A percentile compares a stretch with the other conserved stretches of the same genome.
phyloP scores from a whole-genome alignment of 129 eudicot genomes.

The Helianthus tuberosus region DNA sequence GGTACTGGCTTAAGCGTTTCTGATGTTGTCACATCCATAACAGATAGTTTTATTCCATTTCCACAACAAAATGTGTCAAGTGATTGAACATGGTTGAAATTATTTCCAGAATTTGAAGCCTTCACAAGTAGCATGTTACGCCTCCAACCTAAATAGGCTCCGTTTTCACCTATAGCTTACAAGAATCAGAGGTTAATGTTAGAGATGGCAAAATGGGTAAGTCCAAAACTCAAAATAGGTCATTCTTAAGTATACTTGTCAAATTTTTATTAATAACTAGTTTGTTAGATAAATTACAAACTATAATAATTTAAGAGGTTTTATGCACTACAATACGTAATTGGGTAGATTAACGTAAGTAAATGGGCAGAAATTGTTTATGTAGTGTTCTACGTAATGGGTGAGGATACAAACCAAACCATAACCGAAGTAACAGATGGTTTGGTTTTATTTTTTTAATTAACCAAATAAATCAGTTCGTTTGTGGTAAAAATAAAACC shows the following conservation, averaged over 20 bases:
- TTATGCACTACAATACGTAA: not conserved
- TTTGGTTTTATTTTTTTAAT: not conserved
- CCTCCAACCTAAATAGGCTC: conserved; percentile 88
- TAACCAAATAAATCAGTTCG: not conserved
- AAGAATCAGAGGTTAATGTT: not conserved
- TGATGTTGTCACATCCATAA: conserved; percentile 45
- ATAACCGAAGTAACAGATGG: not conserved
- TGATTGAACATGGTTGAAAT: conserved; percentile 69
- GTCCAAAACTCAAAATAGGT: not conserved
- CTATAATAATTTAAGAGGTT: not conserved
- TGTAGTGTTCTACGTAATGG: not conserved
- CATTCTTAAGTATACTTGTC: not conserved
- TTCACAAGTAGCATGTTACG: conserved; percentile 80
- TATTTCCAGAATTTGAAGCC: conserved; percentile 81
- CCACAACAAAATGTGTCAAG: conserved; percentile 68
- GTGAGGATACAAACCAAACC: not conserved
- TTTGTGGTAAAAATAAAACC: not conserved
- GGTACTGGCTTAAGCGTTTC: conserved; percentile 47
- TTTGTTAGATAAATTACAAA: not conserved
- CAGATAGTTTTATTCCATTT: conserved; percentile 55
- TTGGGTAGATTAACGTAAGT: not conserved
- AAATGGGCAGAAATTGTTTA: not conserved
- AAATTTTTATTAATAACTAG: not conserved
- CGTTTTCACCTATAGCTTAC: conserved; percentile 44
- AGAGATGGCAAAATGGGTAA: not conserved